A percentile compares a stretch with the other conserved stretches of the same genome.
phyloP scores from a whole-genome alignment of 192 early-diverging fungal genomes.

The Phycomyces nitens region DNA sequence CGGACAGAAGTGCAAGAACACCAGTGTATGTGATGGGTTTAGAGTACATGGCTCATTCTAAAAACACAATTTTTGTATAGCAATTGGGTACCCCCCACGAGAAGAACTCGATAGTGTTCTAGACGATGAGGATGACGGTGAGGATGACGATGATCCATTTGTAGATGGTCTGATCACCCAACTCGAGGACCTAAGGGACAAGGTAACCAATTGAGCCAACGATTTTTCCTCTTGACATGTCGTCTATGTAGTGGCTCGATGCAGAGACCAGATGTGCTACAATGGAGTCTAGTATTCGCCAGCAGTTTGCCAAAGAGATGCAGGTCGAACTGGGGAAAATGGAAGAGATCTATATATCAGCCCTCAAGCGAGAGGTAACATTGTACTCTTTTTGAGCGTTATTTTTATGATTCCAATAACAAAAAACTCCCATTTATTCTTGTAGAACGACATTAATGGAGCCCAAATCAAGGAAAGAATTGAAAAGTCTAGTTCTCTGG shows the following conservation, averaged over 20 bases:
- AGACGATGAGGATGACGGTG: not conserved
- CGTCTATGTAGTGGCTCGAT: slow-evolving; percentile 34
- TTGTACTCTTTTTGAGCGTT: not conserved
- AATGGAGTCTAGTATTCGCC: slow-evolving; percentile 54
- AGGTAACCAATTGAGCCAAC: not conserved
- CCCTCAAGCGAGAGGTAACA: slow-evolving; percentile 26
- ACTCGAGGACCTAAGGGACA: slow-evolving; percentile 3
- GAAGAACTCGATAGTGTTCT: no score
- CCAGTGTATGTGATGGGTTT: no score
- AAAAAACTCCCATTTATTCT: no score
- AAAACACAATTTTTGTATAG: no score
- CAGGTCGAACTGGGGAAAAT: slow-evolving; percentile 42
- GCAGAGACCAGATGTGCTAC: slow-evolving; percentile 47
- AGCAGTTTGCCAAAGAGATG: slow-evolving; percentile 47
- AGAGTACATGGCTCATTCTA: no score
- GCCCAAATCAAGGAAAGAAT: slow-evolving; percentile 12
- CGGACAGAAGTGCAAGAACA: no score
- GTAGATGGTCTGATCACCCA: slow-evolving; percentile 12
- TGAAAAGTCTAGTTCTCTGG: not conserved
- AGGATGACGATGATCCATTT: slow-evolving; percentile 1
- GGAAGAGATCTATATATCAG: slow-evolving; percentile 36
- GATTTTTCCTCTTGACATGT: not conserved
- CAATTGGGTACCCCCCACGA: no score
- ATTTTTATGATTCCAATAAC: no score
- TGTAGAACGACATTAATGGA: slow-evolving; percentile 8